Conservation (phyloP, 202 grass and related monocot genomes). For the Panicum hallii region DNA sequence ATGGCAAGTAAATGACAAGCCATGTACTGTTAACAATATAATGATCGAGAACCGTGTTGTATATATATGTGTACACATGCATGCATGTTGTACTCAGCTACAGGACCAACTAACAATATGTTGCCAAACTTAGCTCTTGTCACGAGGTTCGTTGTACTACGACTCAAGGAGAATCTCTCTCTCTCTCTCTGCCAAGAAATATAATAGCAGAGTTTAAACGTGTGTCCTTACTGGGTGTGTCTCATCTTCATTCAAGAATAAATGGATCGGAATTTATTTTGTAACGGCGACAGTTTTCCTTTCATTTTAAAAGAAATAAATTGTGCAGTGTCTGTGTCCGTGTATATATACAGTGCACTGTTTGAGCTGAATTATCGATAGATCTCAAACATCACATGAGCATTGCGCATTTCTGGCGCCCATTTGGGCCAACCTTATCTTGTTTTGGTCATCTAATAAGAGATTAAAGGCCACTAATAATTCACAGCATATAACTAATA, state of each 20-base stretch:
- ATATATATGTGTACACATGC: background rate
- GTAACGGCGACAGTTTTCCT: no score
- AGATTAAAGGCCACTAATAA: background rate
- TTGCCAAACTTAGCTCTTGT: conserved; percentile 41
- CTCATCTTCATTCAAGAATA: no score
- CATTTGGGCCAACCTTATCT: background rate
- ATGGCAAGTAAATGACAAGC: conserved; percentile 34
- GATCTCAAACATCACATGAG: background rate
- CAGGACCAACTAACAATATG: conserved; percentile 18
- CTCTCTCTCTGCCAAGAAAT: background rate
- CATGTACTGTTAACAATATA: conserved; percentile 32
- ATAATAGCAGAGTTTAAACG: background rate
- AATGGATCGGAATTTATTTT: no score
- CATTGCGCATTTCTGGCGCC: background rate
- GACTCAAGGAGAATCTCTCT: conserved; percentile 13
- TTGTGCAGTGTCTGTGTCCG: no score
- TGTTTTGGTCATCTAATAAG: background rate
- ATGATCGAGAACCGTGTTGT: conserved; percentile 36
- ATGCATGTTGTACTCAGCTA: background rate
- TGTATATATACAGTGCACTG: background rate
- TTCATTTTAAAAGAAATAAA: no score
- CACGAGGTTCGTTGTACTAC: conserved; percentile 6
- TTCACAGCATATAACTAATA: background rate
- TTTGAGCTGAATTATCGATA: conserved; percentile 5
- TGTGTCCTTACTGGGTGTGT: no score